phyloP scores from a whole-genome alignment of 129 eudicot genomes.

The Ambrosia artemisiifolia region DNA sequence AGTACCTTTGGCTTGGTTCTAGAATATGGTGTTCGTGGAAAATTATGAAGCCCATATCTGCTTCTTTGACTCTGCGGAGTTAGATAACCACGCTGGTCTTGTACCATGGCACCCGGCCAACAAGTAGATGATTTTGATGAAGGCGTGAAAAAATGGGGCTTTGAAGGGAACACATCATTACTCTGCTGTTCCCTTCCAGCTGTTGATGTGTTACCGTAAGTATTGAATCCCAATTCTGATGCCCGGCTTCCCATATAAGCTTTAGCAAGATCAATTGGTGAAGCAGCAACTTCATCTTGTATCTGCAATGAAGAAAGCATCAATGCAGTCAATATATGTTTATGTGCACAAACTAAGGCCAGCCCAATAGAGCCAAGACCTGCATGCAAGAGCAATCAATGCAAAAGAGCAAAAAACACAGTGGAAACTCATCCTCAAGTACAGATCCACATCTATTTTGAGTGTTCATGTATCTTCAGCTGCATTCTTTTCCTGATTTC shows the following conservation, averaged over 20 bases:
- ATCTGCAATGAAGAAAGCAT: slow-evolving; percentile 35
- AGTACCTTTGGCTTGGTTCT: slow-evolving; percentile 64
- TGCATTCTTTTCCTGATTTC: background rate
- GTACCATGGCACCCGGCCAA: slow-evolving; percentile 86
- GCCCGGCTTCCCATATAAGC: slow-evolving; percentile 83
- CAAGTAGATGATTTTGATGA: slow-evolving; percentile 62
- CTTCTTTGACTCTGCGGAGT: slow-evolving; percentile 73
- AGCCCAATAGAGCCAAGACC: background rate
- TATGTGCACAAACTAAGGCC: background rate
- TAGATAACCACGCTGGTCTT: slow-evolving; percentile 53
- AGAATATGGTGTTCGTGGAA: slow-evolving; percentile 87
- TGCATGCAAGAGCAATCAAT: background rate
- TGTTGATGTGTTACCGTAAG: slow-evolving; percentile 28
- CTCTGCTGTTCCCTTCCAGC: slow-evolving; percentile 36
- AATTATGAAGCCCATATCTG: slow-evolving; percentile 49
- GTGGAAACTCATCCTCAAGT: background rate
- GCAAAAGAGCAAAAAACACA: background rate
- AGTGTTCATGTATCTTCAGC: slow-evolving; percentile 6
- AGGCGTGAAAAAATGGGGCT: slow-evolving; percentile 47
- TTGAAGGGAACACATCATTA: slow-evolving; percentile 34
- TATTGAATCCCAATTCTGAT: slow-evolving; percentile 50
- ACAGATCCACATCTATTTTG: background rate
- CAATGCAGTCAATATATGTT: background rate
- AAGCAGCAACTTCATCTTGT: slow-evolving; percentile 58
- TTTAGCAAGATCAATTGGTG: slow-evolving; percentile 88